Base-by-base conservation (phyloP, 306 rosid species). In the Carpinus fangiana region DNA sequence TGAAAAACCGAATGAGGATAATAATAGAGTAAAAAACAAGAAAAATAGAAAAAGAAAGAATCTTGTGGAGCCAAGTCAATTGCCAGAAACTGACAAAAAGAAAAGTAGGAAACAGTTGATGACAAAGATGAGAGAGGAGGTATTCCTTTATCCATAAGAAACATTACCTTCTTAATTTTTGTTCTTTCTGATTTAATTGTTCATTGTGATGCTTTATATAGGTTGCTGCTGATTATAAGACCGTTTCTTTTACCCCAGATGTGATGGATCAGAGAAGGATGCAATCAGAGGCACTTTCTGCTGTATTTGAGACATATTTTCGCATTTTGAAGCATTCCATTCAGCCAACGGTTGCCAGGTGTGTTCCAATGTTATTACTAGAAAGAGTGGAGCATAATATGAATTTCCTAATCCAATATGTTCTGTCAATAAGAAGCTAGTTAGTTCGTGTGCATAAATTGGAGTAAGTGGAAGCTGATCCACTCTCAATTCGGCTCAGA, bases 151-250 rank as follows among this genome's bases (percentile, higher is more conserved):
- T 43, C 68, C 69, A 11, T 21, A 41, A 73, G 31, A 50, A 31
- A 21, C 76, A n/a, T 51, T 75, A 61, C 12, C n/a, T 70, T 86
- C 67, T 74, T 81, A 73, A 50, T 46, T 31, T 60, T 38, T 2
- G 2, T 47, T 82, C 46, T 81, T 83, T 78, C 77, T 74, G 41
- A 43, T 72, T 16, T 73, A 34, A 46, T 21, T 60, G 14, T 71
- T 73, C 11, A 16, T 65, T 59, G 34, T 73, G 50, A 57, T 81
- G 81, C 52, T 79, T 78, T 80, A 10, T 70, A 70, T 75, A 93
- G 99, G 98, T 96, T 81, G 90, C 83, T 83, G 98, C 98, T 67
- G 98, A 93, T 80, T 96, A 93, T 87, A 96, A 89, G 90, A 88
- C 98, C 73, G 99, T 86, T 68, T 89, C 96, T 55, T 88, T 90